Evolutionary conservation across 805 yeast species (phyloP), one percentile per base, ranked within the genome.

Genomic region (Kluyveromyces nonfermentans): DNA sequence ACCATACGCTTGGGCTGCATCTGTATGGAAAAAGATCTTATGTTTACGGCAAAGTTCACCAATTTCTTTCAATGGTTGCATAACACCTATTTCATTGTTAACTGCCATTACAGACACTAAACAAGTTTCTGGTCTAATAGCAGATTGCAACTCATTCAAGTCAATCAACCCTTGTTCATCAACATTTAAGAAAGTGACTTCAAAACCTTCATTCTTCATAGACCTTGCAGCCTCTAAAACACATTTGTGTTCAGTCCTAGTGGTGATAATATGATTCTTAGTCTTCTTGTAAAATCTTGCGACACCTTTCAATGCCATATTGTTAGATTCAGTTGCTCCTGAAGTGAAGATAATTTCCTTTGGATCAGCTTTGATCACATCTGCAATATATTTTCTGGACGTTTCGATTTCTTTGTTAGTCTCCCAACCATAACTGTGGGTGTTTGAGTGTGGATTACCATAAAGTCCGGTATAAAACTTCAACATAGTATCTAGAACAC

Each of bases 341-440:
- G 94, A 82, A 0, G 97, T 93, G 71, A 93, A 89, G 39, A 93
- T 83, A 55, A 93, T 93, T 68, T 93, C 98, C 69, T 90, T 90
- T 44, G 97, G 85, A 62, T 93, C 96, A 30, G 98, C 98, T 25
- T 79, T 77, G 55, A 93, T 87, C 43, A 93, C 75, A 25, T 72
- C 72, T 2, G 98, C 97, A 42, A 93, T 72, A 55, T 90, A 74
- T 42, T 69, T 72, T 56, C 99, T 77, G 5, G 98, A 96, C 41
- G 69, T 68, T 60, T 93, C 98, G 15, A 93, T 93, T 46, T 82
- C 96, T 50, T 75, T 77, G 46, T 90, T 96, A 3, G 98, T 85
- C 68, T 93, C 99, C 99, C 99, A 93, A 31, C 99, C 99, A 62
- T 90, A 93, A 5, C 95, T 77, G 62, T 93, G 99, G 2, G 98